Base-by-base conservation (phyloP, 2,329 filamentous ascomycete genomes). In the Hymenoscyphus infarciens region DNA sequence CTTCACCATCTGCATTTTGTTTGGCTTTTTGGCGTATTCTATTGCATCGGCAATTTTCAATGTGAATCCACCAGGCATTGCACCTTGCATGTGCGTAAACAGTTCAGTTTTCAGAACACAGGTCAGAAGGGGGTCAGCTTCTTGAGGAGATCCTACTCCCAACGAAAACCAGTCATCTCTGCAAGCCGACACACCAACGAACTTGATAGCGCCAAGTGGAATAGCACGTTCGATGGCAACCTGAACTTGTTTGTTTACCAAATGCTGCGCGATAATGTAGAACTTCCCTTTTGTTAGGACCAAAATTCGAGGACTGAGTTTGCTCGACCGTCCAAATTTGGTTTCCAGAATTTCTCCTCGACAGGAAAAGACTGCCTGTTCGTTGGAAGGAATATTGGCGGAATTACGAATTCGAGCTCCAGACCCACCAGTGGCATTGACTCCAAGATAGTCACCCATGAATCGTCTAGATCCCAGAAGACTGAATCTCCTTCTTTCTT, bases 151-250 rank as follows among this genome's bases (percentile, higher is more conserved):
- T n/a, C 91, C 92, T 54, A 96, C 83, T 2, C 93, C 91, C 39
- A 99, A 81, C 1, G 94, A 92, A 76, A 99, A 97, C 95, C 95
- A 99, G 76, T 99, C 95, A 71, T 99, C 95, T 67, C 91, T 91
- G 64, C 90, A 79, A 16, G 84, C 91, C 2, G 94, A 97, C 5
- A 85, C 81, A 71, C 91, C 87, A 68, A 99, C 81, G 72, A 89
- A 95, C 76, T 96, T 96, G 80, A 99, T 94, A 10, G 92, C 86
- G 2, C 92, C 91, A 19, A 98, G 79, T 0, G 92, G 87, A 65
- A 98, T 86, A 0, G 90, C 88, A 60, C 90, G 86, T 74, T 99
- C 95, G 0, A 92, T 83, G 1, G 87, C 80, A 66, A 98, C 96
- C 67, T 90, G 86, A 10, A 92, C 81, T 72, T 96, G 90, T 63